A percentile compares a stretch with the other conserved stretches of the same genome.
phyloP scores from a whole-genome alignment of 2,329 filamentous ascomycete species.

The Trichophyton mentagrophytes region DNA sequence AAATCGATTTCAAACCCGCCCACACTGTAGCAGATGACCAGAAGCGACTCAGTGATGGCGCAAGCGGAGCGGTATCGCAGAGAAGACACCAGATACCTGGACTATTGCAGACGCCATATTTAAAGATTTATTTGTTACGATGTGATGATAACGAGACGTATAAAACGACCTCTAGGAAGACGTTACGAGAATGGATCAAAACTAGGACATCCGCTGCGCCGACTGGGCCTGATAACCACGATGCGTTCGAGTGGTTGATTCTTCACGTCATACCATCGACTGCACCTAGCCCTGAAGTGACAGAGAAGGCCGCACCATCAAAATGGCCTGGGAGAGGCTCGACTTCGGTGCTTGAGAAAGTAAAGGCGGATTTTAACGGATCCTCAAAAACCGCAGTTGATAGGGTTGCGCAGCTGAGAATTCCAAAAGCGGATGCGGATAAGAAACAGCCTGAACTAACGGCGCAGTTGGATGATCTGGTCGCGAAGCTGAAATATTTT shows the following conservation, averaged over 20 bases:
- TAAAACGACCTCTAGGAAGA: conserved; percentile 63
- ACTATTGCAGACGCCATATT: conserved; percentile 78
- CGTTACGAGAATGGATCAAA: conserved; percentile 86
- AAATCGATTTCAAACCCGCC: conserved; percentile 70
- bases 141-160: conserved; percentile 96
- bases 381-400: conserved; percentile 60
- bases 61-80: conserved; percentile 26
- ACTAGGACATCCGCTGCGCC: conserved; percentile 46
- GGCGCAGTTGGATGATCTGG: conserved; percentile 69
- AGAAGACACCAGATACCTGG: conserved; percentile 92
- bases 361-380: conserved; percentile 80
- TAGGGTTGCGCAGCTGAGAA: conserved; percentile 71
- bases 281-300: conserved; percentile 57
- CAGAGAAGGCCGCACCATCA: conserved; percentile 54
- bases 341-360: conserved; percentile 75
- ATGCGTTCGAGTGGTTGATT: conserved; percentile 92
- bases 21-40: conserved; percentile 31
- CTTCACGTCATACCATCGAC: conserved; percentile 88
- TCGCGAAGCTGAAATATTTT: conserved; percentile 72
- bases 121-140: conserved; percentile 77
- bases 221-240: conserved; percentile 76
- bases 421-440: conserved; percentile 42
- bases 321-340: conserved; percentile 68
- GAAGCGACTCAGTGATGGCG: conserved; percentile 26
- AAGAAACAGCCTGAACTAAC: conserved; percentile 69